These are phyloP conservation scores for Amanita rubescens DNA, from an alignment of 768 basidiomycete species.

Conservation along the genomic window DNA sequence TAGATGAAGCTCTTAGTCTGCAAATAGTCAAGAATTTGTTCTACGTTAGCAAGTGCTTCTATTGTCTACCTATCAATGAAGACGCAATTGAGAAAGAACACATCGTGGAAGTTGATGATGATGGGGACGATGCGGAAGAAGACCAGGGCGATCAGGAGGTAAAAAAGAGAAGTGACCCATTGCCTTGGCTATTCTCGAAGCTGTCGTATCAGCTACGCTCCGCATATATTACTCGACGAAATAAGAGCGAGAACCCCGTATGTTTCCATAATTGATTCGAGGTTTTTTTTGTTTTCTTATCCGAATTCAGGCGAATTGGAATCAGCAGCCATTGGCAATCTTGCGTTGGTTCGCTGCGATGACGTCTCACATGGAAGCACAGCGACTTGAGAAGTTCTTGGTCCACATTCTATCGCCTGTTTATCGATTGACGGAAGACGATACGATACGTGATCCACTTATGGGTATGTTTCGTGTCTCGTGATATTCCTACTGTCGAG, in stretches of 20 bases:
- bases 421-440: conserved; percentile 84
- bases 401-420: conserved; percentile 82
- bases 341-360: conserved; percentile 95
- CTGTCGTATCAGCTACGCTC: conserved; percentile 82
- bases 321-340: conserved; percentile 69
- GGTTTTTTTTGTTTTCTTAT: background rate
- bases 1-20: conserved; percentile 64
- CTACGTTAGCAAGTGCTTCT: conserved; percentile 85
- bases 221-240: conserved; percentile 64
- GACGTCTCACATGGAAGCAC: conserved; percentile 58
- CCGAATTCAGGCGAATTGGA: conserved; percentile 64
- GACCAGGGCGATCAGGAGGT: conserved; percentile 18
- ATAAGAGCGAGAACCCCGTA: conserved; percentile 40
- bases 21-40: conserved; percentile 93
- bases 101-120: conserved; percentile 22
- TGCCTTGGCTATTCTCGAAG: conserved; percentile 93
- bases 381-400: conserved; percentile 58
- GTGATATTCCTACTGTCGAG: background rate
- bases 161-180: conserved; percentile 35
- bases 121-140: conserved; percentile 21
- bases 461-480: conserved; percentile 55
- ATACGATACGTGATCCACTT: conserved; percentile 66
- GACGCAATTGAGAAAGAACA: conserved; percentile 11
- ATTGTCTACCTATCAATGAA: conserved; percentile 28
- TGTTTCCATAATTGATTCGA: conserved; percentile 14